Evolutionary conservation across 1,284 basidiomycete species (phyloP).

Genomic region (Ustilago shanxiensis): DNA sequence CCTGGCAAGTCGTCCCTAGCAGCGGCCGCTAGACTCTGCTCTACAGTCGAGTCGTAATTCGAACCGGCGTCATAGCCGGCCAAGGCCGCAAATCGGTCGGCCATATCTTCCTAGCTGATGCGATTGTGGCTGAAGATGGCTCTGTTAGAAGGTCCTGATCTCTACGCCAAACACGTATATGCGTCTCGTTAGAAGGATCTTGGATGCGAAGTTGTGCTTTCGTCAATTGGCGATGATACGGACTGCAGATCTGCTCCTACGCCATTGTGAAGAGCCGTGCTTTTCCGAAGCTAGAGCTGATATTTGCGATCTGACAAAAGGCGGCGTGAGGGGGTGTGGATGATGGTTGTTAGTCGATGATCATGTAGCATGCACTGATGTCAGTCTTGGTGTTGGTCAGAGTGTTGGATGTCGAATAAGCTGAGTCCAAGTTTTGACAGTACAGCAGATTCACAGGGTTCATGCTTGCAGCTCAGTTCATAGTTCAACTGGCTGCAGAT

Average conservation of each 20-base stretch:
- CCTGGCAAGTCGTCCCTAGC: conserved; percentile 45
- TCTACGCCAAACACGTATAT: too few species aligned
- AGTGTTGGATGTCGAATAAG: not conserved
- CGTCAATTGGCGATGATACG: not conserved
- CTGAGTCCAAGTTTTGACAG: not conserved
- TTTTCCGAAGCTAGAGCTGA: not conserved
- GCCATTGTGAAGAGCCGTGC: not conserved
- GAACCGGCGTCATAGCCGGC: conserved; percentile 57
- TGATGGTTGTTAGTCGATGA: not conserved
- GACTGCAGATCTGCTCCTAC: not conserved
- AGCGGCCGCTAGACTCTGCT: conserved; percentile 39
- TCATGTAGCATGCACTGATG: not conserved
- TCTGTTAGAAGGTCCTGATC: too few species aligned
- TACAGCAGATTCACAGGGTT: not conserved
- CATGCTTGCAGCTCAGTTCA: conserved; percentile 4
- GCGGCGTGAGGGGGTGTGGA: not conserved
- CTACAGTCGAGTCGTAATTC: conserved; percentile 49
- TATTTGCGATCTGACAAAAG: not conserved
- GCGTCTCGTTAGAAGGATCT: too few species aligned
- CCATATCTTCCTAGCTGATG: conserved; percentile 27
- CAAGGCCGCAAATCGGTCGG: conserved; percentile 55
- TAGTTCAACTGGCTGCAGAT: not conserved
- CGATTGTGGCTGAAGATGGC: too few species aligned
- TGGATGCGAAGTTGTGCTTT: too few species aligned
- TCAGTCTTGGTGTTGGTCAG: not conserved